Conservation (phyloP, 306 rosid genomes). For the Heteromeles arbutifolia region DNA sequence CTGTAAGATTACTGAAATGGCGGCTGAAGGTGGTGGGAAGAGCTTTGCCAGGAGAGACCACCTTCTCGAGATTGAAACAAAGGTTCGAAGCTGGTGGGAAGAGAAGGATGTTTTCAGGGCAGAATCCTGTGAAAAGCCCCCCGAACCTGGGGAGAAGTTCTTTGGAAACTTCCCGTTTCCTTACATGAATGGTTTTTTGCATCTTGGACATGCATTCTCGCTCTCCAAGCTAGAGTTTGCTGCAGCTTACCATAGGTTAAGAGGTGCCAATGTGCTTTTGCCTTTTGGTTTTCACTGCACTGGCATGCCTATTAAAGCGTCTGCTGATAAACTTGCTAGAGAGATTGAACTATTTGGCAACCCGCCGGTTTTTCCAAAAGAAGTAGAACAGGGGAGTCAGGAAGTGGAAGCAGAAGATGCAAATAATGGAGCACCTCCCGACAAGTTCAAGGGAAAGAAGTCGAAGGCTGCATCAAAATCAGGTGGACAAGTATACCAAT, state of each 20-base stretch:
- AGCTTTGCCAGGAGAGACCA: conserved; percentile 77
- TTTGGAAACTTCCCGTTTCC: conserved; percentile 92
- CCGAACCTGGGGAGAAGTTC: conserved; percentile 65
- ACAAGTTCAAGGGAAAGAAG: conserved; percentile 80
- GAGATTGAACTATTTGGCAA: conserved; percentile 68
- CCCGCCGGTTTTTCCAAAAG: conserved; percentile 63
- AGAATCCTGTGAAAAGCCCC: conserved; percentile 57
- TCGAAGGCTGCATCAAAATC: conserved; percentile 75
- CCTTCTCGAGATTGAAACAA: conserved; percentile 61
- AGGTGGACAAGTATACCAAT: conserved; percentile 64
- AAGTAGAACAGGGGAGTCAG: conserved; percentile 28
- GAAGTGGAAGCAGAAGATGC: conserved; percentile 29
- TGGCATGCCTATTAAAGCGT: conserved; percentile 96
- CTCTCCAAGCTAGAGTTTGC: conserved; percentile 81
- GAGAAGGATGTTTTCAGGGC: conserved; percentile 64
- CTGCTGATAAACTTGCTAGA: conserved; percentile 80
- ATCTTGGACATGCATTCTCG: conserved; percentile 80
- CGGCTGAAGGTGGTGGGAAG: conserved; percentile 58
- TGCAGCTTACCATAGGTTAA: conserved; percentile 70
- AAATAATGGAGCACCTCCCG: conserved; percentile 38
- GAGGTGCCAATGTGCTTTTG: conserved; percentile 79
- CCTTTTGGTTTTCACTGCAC: conserved; percentile 96
- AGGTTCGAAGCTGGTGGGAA: conserved; percentile 75
- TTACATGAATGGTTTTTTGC: conserved; percentile 84
- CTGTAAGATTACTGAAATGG: conserved; percentile 45